These are phyloP conservation scores for Stellera chamaejasme DNA, from an alignment of 345 rosid species.

Conservation along the genomic window DNA sequence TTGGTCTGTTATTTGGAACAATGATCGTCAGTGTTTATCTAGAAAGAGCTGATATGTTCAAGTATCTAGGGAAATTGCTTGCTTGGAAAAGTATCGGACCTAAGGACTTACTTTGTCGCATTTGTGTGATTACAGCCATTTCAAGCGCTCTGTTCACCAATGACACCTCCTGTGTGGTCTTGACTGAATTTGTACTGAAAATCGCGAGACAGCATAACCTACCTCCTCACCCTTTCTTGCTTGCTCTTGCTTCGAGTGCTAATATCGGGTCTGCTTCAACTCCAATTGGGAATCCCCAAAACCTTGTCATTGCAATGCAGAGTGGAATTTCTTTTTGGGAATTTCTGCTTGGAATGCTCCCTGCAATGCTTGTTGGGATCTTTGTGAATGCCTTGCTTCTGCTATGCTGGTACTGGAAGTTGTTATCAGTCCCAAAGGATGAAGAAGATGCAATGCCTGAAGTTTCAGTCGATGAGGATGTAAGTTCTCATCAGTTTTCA, in stretches of 20 bases:
- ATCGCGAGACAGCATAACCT: conserved; percentile 72
- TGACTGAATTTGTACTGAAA: conserved; percentile 78
- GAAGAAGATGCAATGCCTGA: conserved; percentile 33
- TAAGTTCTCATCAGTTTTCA: conserved; percentile 54
- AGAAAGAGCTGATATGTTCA: conserved; percentile 73
- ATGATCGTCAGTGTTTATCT: conserved; percentile 86
- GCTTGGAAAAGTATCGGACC: conserved; percentile 69
- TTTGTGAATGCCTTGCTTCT: conserved; percentile 47
- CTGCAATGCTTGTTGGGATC: conserved; percentile 57
- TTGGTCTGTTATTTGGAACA: conserved; percentile 82
- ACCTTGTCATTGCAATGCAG: conserved; percentile 67
- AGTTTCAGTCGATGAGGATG: conserved; percentile 38
- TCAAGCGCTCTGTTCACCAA: conserved; percentile 87
- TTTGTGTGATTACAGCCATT: conserved; percentile 65
- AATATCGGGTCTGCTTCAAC: conserved; percentile 87
- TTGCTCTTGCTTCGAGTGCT: conserved; percentile 79
- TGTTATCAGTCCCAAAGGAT: conserved; percentile 49
- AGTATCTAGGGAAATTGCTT: conserved; percentile 58
- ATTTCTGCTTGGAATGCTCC: conserved; percentile 54
- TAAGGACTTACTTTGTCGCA: conserved; percentile 58
- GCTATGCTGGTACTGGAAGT: conserved; percentile 54
- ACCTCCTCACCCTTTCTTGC: conserved; percentile 71
- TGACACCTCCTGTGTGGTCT: conserved; percentile 75
- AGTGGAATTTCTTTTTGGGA: conserved; percentile 51
- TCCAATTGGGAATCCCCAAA: conserved; percentile 90